Evolutionary conservation across 75 land plant species (phyloP).

Genomic region (Azolla pinnata): DNA sequence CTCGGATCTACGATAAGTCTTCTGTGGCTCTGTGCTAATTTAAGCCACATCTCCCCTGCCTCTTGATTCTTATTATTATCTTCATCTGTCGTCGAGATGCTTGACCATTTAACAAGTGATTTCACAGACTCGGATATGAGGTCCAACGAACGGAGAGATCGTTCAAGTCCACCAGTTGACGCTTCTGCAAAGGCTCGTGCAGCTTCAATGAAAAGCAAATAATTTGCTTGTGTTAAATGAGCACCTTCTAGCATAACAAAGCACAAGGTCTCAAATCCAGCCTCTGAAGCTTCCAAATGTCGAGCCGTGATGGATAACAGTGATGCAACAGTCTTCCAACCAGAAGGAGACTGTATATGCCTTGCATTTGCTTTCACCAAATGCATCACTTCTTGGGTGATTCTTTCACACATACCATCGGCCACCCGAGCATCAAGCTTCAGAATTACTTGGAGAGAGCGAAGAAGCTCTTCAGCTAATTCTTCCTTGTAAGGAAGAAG

Average conservation of each 20-base stretch:
- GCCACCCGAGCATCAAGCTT: constrained; percentile 97
- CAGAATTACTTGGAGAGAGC: constrained; percentile 82
- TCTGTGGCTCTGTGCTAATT: constrained; percentile 63
- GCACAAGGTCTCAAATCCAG: constrained; percentile 74
- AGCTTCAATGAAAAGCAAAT: constrained; percentile 63
- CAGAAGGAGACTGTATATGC: constrained; percentile 72
- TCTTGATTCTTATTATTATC: constrained; percentile 41
- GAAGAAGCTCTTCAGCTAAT: constrained; percentile 87
- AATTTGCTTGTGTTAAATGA: constrained; percentile 75
- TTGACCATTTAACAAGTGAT: constrained; percentile 56
- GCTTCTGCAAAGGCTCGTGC: constrained; percentile 86
- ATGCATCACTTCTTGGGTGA: constrained; percentile 85
- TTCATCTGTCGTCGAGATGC: constrained; percentile 20
- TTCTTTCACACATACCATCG: constrained; percentile 87
- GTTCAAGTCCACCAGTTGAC: constrained; percentile 66
- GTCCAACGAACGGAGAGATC: constrained; percentile 73
- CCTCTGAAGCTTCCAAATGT: constrained; percentile 88
- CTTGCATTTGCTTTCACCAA: constrained; percentile 89
- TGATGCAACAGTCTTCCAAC: constrained; percentile 80
- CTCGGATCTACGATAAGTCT: constrained; percentile 75
- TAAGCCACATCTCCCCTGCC: constrained; percentile 82
- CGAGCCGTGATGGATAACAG: constrained; percentile 85
- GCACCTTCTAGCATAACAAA: constrained; percentile 89
- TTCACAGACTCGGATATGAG: constrained; percentile 67
- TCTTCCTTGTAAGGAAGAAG: constrained; percentile 93